A percentile compares a stretch with the other conserved stretches of the same genome.
Conservation (phyloP, 2,329 filamentous ascomycete species). For the Calonectria henricotiae region DNA sequence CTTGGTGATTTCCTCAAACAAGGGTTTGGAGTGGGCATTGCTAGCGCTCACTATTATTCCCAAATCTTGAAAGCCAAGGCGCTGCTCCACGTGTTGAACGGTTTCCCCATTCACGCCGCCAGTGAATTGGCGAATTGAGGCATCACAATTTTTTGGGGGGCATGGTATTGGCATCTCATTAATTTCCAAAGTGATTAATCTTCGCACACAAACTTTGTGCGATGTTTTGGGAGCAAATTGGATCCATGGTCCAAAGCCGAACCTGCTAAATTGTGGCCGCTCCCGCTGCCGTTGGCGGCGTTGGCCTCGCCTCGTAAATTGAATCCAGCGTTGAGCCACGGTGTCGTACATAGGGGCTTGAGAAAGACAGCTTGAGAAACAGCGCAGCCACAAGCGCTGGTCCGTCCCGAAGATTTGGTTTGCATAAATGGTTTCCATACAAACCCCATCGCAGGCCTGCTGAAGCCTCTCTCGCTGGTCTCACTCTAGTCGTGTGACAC, state of each 20-base stretch:
- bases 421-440: conserved; percentile 34
- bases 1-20: conserved; percentile 39
- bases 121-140: conserved; percentile 28
- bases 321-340: neutral
- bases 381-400: conserved; percentile 27
- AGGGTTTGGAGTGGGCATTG: conserved; percentile 34
- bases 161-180: conserved; percentile 23
- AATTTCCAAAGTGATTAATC: neutral
- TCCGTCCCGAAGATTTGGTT: conserved; percentile 44
- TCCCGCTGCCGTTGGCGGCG: neutral
- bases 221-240: neutral
- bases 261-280: neutral
- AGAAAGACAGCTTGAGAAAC: conserved; percentile 22
- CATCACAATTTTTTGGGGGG: conserved; percentile 21
- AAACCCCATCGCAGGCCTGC: neutral
- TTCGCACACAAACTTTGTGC: neutral
- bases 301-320: neutral
- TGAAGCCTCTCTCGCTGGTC: conserved; percentile 20
- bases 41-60: conserved; percentile 39
- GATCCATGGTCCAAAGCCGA: neutral
- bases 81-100: conserved; percentile 50
- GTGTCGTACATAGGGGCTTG: conserved; percentile 8
- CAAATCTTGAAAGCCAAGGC: conserved; percentile 42
- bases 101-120: conserved; percentile 39
- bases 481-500: conserved; percentile 43